Percentiles rank a stretch among this genome's conserved stretches.
phyloP scores from a whole-genome alignment of 2,329 filamentous ascomycete species.

The Myotisia sp. region DNA sequence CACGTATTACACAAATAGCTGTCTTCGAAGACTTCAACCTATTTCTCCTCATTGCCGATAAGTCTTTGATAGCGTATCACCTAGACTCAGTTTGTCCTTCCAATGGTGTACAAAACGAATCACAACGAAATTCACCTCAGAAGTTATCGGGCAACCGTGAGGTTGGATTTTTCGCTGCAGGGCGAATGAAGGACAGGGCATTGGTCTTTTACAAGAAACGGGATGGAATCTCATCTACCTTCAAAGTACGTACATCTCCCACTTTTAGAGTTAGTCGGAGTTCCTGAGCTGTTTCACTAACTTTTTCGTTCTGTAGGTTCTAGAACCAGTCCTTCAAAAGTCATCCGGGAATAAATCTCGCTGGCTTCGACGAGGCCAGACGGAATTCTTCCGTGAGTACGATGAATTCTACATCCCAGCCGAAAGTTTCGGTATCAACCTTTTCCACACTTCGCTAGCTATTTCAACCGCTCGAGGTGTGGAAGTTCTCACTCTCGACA shows the following conservation, averaged over 20 bases:
- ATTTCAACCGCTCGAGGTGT: conserved; percentile 85
- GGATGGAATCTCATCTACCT: conserved; percentile 80
- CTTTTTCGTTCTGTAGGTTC: conserved; percentile 42
- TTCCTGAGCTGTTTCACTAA: conserved; percentile 3
- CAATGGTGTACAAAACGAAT: conserved; percentile 48
- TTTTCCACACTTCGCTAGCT: conserved; percentile 88
- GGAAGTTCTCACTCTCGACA: conserved; percentile 90
- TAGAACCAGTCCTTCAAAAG: conserved; percentile 91
- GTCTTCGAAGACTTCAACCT: conserved; percentile 91
- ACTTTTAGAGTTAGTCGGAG: not conserved
- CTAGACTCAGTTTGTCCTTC: conserved; percentile 62
- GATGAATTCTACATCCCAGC: conserved; percentile 97
- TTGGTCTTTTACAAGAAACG: conserved; percentile 95
- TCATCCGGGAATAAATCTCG: conserved; percentile 69
- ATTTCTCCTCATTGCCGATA: conserved; percentile 81
- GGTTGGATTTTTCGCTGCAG: conserved; percentile 91
- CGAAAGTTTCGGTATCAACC: conserved; percentile 86
- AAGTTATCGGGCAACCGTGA: conserved; percentile 76
- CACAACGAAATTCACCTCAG: conserved; percentile 71
- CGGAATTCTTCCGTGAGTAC: conserved; percentile 94
- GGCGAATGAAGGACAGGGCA: conserved; percentile 90
- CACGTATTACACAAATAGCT: conserved; percentile 76
- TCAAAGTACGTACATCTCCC: conserved; percentile 43
- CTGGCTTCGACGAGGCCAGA: conserved; percentile 55
- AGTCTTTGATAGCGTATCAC: conserved; percentile 81